Conservation (phyloP, 208 protist species). For the Angomonas ambiguus region DNA sequence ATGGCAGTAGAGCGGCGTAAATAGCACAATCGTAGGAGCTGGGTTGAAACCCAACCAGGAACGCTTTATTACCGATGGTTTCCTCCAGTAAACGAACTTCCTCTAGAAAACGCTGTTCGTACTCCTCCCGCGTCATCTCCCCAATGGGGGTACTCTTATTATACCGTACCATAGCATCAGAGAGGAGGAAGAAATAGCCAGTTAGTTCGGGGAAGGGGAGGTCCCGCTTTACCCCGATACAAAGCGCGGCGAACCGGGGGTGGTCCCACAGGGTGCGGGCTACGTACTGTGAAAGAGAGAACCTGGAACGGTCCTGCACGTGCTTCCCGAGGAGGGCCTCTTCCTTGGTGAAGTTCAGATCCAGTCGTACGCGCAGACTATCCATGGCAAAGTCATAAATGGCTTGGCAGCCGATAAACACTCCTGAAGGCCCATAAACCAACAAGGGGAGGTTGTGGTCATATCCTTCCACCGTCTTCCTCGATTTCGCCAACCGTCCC, state of each 20-base stretch:
- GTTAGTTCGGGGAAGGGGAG: background rate
- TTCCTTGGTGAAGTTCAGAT: slow-evolving; percentile 2
- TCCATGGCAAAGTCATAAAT: slow-evolving; percentile 2
- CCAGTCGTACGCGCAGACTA: background rate
- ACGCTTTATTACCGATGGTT: background rate
- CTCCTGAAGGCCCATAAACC: background rate
- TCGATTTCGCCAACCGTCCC: background rate
- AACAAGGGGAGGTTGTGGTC: background rate
- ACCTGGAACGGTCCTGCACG: background rate
- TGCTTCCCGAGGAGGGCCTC: background rate
- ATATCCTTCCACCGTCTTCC: background rate
- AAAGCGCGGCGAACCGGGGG: background rate
- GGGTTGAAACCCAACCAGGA: background rate
- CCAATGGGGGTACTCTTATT: background rate
- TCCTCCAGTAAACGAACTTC: background rate
- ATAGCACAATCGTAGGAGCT: background rate
- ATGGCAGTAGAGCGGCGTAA: background rate
- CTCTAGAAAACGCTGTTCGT: background rate
- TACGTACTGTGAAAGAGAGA: background rate
- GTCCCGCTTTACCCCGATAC: background rate
- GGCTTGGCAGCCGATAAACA: background rate
- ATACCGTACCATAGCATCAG: background rate
- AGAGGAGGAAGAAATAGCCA: background rate
- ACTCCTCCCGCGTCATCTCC: background rate
- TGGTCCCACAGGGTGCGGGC: background rate